Evolutionary conservation across 1,139 yeast species (phyloP).

Genomic region (Arxiozyma slooffiae): DNA sequence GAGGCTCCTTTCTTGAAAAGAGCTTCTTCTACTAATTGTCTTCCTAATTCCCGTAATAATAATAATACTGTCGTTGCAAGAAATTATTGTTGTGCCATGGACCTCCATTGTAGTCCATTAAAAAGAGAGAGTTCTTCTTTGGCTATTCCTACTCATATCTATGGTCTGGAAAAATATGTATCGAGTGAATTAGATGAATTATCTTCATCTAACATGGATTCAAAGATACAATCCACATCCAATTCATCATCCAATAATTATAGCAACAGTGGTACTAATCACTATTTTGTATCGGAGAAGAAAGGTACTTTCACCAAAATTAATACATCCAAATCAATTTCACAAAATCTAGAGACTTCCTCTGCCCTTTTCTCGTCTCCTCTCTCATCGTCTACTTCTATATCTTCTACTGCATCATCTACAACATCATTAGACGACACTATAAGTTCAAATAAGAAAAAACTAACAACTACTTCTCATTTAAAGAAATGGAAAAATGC

Average conservation of each 20-base stretch:
- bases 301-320: neutral
- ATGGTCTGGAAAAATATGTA: conserved; percentile 26
- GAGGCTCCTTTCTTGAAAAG: neutral
- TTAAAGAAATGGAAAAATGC: conserved; percentile 1
- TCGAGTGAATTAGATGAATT: conserved; percentile 22
- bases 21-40: neutral
- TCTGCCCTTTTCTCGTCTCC: neutral
- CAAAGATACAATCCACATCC: neutral
- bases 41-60: neutral
- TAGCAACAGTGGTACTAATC: neutral
- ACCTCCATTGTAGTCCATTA: neutral
- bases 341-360: neutral
- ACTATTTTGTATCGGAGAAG: no score
- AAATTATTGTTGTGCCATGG: neutral
- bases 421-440: neutral
- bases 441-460: neutral
- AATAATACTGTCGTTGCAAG: neutral
- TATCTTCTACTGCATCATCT: neutral
- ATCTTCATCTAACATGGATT: conserved; percentile 5
- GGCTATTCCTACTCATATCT: conserved; percentile 28
- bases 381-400: neutral
- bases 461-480: neutral
- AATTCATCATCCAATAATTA: neutral
- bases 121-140: conserved; percentile 11
- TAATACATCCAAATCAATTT: neutral